Evolutionary conservation across 1,139 yeast species (phyloP).

Genomic region (Chernovozyma aurita): DNA sequence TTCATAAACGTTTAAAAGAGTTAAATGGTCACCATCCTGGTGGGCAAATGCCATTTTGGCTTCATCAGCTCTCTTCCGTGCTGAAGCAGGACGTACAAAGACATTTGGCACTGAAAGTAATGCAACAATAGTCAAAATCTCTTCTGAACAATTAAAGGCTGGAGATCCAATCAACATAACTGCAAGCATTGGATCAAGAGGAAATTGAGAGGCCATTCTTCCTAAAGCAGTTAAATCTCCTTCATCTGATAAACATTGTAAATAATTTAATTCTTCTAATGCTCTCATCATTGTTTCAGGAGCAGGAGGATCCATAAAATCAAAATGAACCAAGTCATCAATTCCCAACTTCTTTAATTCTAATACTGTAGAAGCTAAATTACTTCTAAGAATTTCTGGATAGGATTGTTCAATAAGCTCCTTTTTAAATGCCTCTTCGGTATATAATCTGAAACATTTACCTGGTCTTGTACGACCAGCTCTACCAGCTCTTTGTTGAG

Average conservation of each 20-base stretch:
- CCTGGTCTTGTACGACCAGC: conserved; percentile 99
- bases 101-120: conserved; percentile 89
- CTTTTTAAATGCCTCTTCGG: conserved; percentile 93
- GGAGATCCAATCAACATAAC: conserved; percentile 88
- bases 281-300: conserved; percentile 99
- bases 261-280: conserved; percentile 85
- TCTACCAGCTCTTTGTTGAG: conserved; percentile 99
- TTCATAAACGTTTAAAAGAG: conserved; percentile 82
- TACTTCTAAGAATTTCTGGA: conserved; percentile 90
- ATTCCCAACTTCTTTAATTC: conserved; percentile 91
- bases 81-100: conserved; percentile 89
- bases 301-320: conserved; percentile 99
- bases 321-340: conserved; percentile 95
- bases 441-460: conserved; percentile 91
- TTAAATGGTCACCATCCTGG: conserved; percentile 92
- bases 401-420: conserved; percentile 93
- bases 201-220: conserved; percentile 86
- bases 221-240: conserved; percentile 90
- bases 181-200: conserved; percentile 93
- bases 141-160: conserved; percentile 82
- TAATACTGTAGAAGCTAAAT: conserved; percentile 85
- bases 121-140: conserved; percentile 83
- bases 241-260: conserved; percentile 86
- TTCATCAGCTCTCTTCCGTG: conserved; percentile 89
- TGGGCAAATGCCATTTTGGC: conserved; percentile 86